These are phyloP conservation scores for Apocynum venetum DNA, from an alignment of 257 asterid genomes.

Conservation along the genomic window DNA sequence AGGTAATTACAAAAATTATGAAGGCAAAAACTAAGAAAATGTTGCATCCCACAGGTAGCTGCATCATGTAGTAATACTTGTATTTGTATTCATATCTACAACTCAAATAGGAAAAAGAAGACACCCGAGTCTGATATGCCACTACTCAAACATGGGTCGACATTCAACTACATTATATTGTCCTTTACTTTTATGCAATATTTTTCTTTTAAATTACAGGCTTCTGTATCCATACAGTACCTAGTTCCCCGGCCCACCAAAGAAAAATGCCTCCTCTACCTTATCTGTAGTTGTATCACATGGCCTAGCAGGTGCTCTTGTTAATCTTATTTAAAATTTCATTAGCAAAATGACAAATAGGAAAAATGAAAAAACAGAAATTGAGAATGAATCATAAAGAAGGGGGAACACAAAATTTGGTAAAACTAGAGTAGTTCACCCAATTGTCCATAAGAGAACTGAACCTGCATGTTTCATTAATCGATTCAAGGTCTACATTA, in stretches of 20 bases:
- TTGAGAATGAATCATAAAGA: neutral
- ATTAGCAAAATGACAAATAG: neutral
- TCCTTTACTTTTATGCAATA: neutral
- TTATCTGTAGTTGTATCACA: neutral
- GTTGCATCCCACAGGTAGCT: neutral
- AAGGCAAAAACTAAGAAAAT: neutral
- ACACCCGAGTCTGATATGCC: neutral
- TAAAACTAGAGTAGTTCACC: neutral
- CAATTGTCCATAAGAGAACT: neutral
- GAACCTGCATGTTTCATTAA: neutral
- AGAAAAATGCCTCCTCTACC: neutral
- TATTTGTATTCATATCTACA: neutral
- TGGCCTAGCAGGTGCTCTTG: neutral
- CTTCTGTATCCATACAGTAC: neutral
- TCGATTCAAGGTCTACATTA: neutral
- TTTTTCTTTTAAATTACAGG: neutral
- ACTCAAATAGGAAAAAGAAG: neutral
- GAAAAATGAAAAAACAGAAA: neutral
- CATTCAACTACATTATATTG: neutral
- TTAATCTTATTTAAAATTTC: neutral
- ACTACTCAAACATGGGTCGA: neutral
- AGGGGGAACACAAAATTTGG: neutral
- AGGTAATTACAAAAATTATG: neutral
- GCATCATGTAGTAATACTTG: neutral
- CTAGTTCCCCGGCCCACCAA: neutral